Base-by-base conservation (phyloP, 495 filamentous ascomycete genomes). In the Aspergillus biplanus region DNA sequence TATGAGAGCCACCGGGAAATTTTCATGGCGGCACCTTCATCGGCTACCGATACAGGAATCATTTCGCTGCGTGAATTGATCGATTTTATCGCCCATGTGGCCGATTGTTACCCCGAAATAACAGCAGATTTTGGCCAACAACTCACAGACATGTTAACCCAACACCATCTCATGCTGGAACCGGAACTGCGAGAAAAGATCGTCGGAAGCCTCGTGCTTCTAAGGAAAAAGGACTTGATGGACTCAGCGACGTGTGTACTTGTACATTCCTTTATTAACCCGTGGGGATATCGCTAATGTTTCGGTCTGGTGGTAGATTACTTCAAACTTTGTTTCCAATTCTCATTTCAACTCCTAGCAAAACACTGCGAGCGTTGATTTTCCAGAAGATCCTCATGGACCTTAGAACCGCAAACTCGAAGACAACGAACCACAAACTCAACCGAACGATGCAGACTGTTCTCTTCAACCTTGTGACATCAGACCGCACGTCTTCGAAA, bases 381-480 rank as follows among this genome's bases (percentile, higher is more conserved):
- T 97, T 93, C 75, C 86, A 89, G 68, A 97, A 96, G 73, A 95
- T 98, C 56, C 77, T 97, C 37, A 92, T 90, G 62, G 96, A 99
- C 71, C 80, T 99, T 53, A 83, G 93, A 18, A 87, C 88, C 33
- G 87, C 90, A 0, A 99, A 99, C 72, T 79, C 86, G 4, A 97
- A 94, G 74, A 75, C 88, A 1, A 91, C 84, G 15, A 97, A 98
- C 67, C 96, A 99, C 78, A 88, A 85, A 63, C 85, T 99, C 42
- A 99, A 99, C 75, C 85, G 90, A 39, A 93, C 90, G 6, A 91
- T 97, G 66, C 95, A 98, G 74, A 93, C 90, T 1, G 92, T 93
- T 18, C 83, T 98, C 49, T 95, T 92, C 78, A 95, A 97, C 73
- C 82, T 99, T 35, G 84, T 98, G 31, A 91, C 89, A 16, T 89